phyloP scores from a whole-genome alignment of 2,329 filamentous ascomycete genomes.

The Paraphoma sp. region DNA sequence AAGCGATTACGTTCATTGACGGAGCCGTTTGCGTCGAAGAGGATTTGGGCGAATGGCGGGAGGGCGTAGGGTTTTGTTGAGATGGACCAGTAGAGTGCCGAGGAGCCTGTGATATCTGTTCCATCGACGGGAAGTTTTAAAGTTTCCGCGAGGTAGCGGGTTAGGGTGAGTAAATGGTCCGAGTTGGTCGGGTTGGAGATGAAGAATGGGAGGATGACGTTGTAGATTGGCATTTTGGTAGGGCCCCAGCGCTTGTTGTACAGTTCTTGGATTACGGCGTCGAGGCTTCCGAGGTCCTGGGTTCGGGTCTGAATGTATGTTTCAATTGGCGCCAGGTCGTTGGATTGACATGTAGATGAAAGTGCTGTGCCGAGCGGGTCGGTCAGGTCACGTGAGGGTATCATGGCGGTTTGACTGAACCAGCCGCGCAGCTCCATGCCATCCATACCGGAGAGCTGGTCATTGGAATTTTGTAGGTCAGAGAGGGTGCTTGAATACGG shows the following conservation, averaged over 20 bases:
- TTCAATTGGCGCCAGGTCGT: conserved; percentile 8
- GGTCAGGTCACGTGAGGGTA: conserved; percentile 16
- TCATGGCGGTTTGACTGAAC: conserved; percentile 8
- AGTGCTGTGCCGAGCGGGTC: conserved; percentile 15
- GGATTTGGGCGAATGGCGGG: conserved; percentile 17
- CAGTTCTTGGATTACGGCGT: conserved; percentile 12
- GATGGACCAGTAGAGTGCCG: conserved; percentile 21
- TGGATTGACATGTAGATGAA: conserved; percentile 3
- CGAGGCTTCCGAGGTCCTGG: neutral
- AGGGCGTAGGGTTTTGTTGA: conserved; percentile 20
- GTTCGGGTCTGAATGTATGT: neutral
- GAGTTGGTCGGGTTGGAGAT: conserved; percentile 6
- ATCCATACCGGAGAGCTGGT: conserved; percentile 18
- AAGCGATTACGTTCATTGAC: conserved; percentile 20
- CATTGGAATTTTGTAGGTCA: conserved; percentile 13
- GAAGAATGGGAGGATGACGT: conserved; percentile 14
- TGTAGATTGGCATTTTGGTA: conserved; percentile 14
- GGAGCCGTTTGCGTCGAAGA: conserved; percentile 19
- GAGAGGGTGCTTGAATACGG: conserved; percentile 8
- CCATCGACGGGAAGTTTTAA: conserved; percentile 18
- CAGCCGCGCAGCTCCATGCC: conserved; percentile 23
- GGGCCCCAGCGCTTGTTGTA: conserved; percentile 20
- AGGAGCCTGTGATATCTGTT: conserved; percentile 14
- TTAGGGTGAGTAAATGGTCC: conserved; percentile 7
- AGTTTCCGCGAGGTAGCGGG: conserved; percentile 14